A percentile compares a stretch with the other conserved stretches of the same genome.
Evolutionary conservation across 208 protist species (phyloP).

Genomic region (Phytomonas francai): DNA sequence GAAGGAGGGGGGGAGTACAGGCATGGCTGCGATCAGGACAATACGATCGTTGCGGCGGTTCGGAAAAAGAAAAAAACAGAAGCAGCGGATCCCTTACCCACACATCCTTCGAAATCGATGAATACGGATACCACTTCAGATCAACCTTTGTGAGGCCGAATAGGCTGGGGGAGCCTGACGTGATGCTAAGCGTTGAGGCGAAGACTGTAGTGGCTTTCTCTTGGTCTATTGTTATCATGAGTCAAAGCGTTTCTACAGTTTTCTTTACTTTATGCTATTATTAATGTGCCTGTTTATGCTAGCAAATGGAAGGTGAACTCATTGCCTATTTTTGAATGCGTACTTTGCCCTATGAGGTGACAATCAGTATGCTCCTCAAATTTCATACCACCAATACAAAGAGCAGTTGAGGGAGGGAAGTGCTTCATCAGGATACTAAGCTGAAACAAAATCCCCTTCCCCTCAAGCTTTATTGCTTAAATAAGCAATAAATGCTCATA

Average conservation of each 20-base stretch:
- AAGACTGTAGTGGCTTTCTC: background rate
- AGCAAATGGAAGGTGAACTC: too few species aligned
- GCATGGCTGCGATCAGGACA: background rate
- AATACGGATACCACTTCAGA: background rate
- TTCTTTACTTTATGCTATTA: background rate
- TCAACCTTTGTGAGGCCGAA: background rate
- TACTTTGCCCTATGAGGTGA: too few species aligned
- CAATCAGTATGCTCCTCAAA: too few species aligned
- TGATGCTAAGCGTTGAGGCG: background rate
- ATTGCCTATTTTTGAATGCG: background rate
- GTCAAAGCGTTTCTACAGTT: background rate
- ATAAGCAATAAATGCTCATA: too few species aligned
- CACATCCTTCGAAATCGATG: constrained; percentile 3
- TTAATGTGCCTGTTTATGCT: background rate
- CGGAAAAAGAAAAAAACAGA: constrained; percentile 72
- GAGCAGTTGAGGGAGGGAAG: too few species aligned
- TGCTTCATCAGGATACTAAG: too few species aligned
- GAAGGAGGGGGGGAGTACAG: background rate
- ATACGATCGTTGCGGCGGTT: constrained; percentile 31
- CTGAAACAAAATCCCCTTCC: too few species aligned
- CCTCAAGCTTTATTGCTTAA: too few species aligned
- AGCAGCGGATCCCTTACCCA: constrained; percentile 5
- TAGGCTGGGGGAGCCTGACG: background rate
- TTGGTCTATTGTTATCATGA: background rate
- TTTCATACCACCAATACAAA: background rate